Conservation (phyloP, 2,329 filamentous ascomycete genomes). For the Ilyonectria sp. region DNA sequence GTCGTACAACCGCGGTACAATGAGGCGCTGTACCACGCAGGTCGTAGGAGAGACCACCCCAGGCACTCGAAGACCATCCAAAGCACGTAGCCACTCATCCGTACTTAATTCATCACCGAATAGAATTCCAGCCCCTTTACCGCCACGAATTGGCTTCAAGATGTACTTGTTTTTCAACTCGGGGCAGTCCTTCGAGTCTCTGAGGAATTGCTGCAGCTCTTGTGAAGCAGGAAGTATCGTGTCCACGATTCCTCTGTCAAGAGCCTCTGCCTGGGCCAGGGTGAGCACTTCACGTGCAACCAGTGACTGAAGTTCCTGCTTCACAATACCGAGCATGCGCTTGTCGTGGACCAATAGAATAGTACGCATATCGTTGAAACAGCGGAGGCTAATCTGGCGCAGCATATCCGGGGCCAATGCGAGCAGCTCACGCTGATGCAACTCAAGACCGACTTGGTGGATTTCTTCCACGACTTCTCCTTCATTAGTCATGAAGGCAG, state of each 20-base stretch:
- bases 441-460: constrained; percentile 56
- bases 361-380: constrained; percentile 59
- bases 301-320: constrained; percentile 52
- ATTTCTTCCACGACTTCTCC: constrained; percentile 53
- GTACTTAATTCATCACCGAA: constrained; percentile 55
- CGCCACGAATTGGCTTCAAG: constrained; percentile 57
- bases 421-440: constrained; percentile 56
- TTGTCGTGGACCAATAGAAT: constrained; percentile 60
- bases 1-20: constrained; percentile 51
- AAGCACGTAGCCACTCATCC: constrained; percentile 47
- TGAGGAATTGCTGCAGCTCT: constrained; percentile 43
- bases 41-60: constrained; percentile 25
- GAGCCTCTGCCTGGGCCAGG: constrained; percentile 41
- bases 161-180: constrained; percentile 49
- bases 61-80: constrained; percentile 36
- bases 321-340: constrained; percentile 58
- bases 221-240: constrained; percentile 52
- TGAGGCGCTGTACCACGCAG: constrained; percentile 51
- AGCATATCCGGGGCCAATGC: constrained; percentile 51
- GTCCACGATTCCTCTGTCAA: constrained; percentile 51
- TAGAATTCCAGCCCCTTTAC: constrained; percentile 57
- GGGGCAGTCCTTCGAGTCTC: constrained; percentile 26
- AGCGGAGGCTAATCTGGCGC: constrained; percentile 54
- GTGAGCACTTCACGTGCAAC: constrained; percentile 47
- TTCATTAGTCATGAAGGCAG: constrained; percentile 30